Conservation (phyloP, 192 early-diverging fungal genomes). For the Linnemannia elongata region DNA sequence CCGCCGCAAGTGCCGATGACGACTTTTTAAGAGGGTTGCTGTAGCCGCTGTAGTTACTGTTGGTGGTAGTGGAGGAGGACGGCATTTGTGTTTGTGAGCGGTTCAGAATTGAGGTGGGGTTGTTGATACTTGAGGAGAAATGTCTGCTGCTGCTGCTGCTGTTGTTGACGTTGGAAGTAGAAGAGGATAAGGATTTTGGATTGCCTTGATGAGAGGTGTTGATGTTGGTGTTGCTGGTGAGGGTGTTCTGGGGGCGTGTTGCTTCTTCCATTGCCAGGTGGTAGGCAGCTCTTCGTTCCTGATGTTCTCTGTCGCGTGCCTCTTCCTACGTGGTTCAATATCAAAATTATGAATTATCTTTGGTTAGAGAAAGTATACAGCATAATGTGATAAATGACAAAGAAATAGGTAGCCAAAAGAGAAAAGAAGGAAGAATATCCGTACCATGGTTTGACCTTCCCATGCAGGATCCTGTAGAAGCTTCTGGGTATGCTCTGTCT, state of each 20-base stretch:
- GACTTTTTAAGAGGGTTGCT: conserved; percentile 20
- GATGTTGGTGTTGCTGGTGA: not conserved
- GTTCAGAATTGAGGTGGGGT: not conserved
- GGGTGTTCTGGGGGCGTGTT: conserved; percentile 8
- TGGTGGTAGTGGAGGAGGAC: no score
- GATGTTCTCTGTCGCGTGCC: conserved; percentile 34
- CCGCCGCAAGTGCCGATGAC: conserved; percentile 21
- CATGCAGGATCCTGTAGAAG: conserved; percentile 53
- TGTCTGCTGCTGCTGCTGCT: not conserved
- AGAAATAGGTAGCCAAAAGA: not conserved
- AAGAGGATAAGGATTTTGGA: not conserved
- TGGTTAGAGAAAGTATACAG: not conserved
- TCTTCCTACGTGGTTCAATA: conserved; percentile 33
- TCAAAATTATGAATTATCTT: not conserved
- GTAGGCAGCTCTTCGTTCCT: conserved; percentile 40
- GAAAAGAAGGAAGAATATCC: not conserved
- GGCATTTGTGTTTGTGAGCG: not conserved
- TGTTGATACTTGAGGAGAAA: not conserved
- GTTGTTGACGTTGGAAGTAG: not conserved
- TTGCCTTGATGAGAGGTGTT: not conserved
- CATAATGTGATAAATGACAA: no score
- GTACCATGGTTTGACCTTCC: conserved; percentile 49
- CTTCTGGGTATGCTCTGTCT: conserved; percentile 51
- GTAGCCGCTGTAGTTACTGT: not conserved
- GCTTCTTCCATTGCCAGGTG: conserved; percentile 50